These are phyloP conservation scores for Chloranthus sessilifolius DNA, from an alignment of 164 flowering plant species.

Conservation along the genomic window DNA sequence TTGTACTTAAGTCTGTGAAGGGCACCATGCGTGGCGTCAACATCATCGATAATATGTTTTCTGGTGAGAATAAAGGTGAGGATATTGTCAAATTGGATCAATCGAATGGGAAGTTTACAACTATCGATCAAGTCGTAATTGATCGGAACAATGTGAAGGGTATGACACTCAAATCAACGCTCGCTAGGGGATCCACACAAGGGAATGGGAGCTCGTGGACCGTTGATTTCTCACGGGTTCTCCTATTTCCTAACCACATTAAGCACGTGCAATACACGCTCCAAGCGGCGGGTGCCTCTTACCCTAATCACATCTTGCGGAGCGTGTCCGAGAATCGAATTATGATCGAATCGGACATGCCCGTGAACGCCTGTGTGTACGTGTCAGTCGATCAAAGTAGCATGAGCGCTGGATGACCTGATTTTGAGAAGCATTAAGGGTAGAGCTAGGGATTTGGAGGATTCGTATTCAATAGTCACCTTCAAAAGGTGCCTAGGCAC, in stretches of 20 bases:
- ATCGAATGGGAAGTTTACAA: conserved; percentile 38
- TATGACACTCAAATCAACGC: conserved; percentile 11
- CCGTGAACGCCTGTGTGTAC: conserved; percentile 42
- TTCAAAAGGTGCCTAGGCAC: no score
- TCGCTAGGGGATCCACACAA: neutral
- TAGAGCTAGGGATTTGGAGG: no score
- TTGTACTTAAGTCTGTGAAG: conserved; percentile 56
- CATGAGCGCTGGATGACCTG: neutral
- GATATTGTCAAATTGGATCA: conserved; percentile 72
- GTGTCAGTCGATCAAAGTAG: conserved; percentile 61
- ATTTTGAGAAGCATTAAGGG: no score
- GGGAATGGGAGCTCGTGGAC: conserved; percentile 5
- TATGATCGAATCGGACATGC: conserved; percentile 42
- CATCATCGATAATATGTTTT: conserved; percentile 78
- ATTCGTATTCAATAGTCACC: no score
- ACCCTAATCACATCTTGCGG: conserved; percentile 58
- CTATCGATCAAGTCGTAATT: conserved; percentile 58
- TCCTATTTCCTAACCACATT: conserved; percentile 10
- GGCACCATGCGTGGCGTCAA: conserved; percentile 63
- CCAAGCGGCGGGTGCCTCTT: conserved; percentile 5
- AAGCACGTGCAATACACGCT: conserved; percentile 13
- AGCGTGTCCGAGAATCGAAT: conserved; percentile 49
- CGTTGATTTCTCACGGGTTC: conserved; percentile 10
- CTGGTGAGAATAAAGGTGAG: conserved; percentile 45
- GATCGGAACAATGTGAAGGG: conserved; percentile 28